Percentiles rank a stretch among this genome's conserved stretches.
phyloP scores from a whole-genome alignment of 2,329 filamentous ascomycete genomes.

The Neoascochyta sp. region DNA sequence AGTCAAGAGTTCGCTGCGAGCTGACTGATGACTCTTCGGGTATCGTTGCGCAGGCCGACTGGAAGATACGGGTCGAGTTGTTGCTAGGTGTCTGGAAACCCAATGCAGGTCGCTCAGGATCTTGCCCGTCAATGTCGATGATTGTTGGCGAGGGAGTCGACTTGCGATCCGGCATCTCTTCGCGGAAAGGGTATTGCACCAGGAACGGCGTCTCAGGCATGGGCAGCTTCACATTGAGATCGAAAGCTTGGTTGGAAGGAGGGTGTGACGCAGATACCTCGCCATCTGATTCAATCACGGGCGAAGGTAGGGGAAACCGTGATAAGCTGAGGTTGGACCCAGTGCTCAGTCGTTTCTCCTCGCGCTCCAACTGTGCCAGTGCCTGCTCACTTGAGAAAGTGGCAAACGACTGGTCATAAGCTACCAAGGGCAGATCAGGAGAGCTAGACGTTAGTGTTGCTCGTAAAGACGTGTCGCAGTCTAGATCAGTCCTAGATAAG shows the following conservation, averaged over 20 bases:
- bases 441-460: slow-evolving; percentile 43
- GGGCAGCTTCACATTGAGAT: slow-evolving; percentile 4
- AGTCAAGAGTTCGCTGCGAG: slow-evolving; percentile 11
- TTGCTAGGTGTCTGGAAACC: slow-evolving; percentile 17
- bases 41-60: slow-evolving; percentile 23
- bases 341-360: slow-evolving; percentile 22
- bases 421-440: slow-evolving; percentile 37
- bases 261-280: slow-evolving; percentile 48
- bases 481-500: slow-evolving; percentile 36
- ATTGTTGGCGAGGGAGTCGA: slow-evolving; percentile 7
- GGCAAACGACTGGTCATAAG: slow-evolving; percentile 25
- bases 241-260: slow-evolving; percentile 49
- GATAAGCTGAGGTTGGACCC: slow-evolving; percentile 37
- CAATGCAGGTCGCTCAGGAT: slow-evolving; percentile 17
- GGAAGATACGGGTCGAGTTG: slow-evolving; percentile 12
- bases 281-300: slow-evolving; percentile 70
- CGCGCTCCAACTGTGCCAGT: slow-evolving; percentile 7
- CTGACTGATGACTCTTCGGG: slow-evolving; percentile 21
- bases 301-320: slow-evolving; percentile 68
- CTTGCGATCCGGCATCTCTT: slow-evolving; percentile 8
- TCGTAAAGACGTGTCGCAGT: slow-evolving; percentile 30
- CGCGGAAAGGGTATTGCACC: slow-evolving; percentile 22
- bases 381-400: slow-evolving; percentile 14
- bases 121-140: slow-evolving; percentile 18
- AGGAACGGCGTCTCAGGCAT: slow-evolving; percentile 13